Evolutionary conservation across 768 basidiomycete genomes (phyloP), one percentile per base, ranked within the genome.

Genomic region (Udeniomyces megalosporus): DNA sequence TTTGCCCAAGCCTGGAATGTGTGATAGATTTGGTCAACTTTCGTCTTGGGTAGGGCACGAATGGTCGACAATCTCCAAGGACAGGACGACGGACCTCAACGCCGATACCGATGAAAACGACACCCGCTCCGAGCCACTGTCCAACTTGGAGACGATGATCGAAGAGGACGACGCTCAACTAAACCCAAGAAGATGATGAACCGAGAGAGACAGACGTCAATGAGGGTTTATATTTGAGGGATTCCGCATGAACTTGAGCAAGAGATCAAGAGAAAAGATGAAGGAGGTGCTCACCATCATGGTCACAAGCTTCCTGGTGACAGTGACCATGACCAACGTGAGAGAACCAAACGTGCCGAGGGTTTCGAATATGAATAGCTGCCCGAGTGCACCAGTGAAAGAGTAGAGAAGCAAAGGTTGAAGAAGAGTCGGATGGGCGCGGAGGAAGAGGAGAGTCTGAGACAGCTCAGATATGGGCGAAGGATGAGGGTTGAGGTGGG

Each of bases 331-430:
- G 50, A 76, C 75, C 22, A 76, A 67, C 11, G 72, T 72, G 44
- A 75, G 58, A 55, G 68, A 70, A 10, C 74, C 74, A 62, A 74
- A 75, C 56, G 71, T 70, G 44, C 70, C 68, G 22, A 75, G 72
- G 0, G 92, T 95, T 77, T 93, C 92, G 66, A 96, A 99, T 65
- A 99, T 97, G 75, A 99, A 99, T 7, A 97, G 76, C 74, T 97
- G 95, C 0, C 95, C 95, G 42, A 97, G 77, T 0, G 93, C 88
- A 45, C 95, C 95, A 0, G 89, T 87, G 12, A 91, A 72, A 17
- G 88, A 84, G 71, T 90, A 99, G 68, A 88, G 84, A 20, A 81
- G 76, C 29, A 99, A 78, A 0, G 93, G 88, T 4, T 73, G 66
- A 35, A 86, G 69, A 29, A 90, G 80, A 2, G 80, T 77, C 0